Evolutionary conservation across 2,329 filamentous ascomycete genomes (phyloP), one percentile per base, ranked within the genome.

Genomic region (Podosphaera fusca): DNA sequence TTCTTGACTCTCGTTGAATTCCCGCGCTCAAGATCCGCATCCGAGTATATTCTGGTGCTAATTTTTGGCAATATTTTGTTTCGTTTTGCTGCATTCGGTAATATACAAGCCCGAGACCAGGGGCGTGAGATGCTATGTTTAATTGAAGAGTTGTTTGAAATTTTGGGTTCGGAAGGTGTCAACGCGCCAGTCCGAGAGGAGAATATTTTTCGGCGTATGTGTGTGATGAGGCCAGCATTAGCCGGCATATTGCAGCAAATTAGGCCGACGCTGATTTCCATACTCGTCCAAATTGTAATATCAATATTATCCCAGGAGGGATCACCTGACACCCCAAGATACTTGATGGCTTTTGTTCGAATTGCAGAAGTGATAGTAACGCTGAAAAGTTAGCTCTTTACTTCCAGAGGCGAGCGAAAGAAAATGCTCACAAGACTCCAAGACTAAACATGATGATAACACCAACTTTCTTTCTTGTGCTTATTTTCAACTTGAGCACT

Each of bases 391-490:
- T n/a, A 12, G 4, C 4, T 45, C 2, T 45, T 45, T 21, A 21
- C 21, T 21, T 21, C 21, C 21, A 21, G 21, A 21, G 21, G 21
- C 21, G 21, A 21, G 21, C 21, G 21, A 21, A 21, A 21, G 10
- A 45, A n/a, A 45, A 45, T 45, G 21, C 40, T 12, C 21, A 45
- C 40, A 71, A 70, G 1, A 69, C 64, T 42, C 73, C 73, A 0
- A 74, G 67, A 3, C 67, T 64, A 50, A 75, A 73, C 69, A 75
- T 74, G 38, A 71, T 60, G 0, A 64, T 62, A 0, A 74, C 67
- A 3, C 68, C 69, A 33, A 71, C 58, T 62, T 74, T 75, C 63
- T 72, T 72, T 62, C 68, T 70, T 61, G 66, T 69, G 14, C 68
- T 67, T 1, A 70, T 55, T 30, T 63, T 58, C 30, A 75, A 61